Conservation (phyloP, 75 land plant species). For the Isoetes taiwanensis region DNA sequence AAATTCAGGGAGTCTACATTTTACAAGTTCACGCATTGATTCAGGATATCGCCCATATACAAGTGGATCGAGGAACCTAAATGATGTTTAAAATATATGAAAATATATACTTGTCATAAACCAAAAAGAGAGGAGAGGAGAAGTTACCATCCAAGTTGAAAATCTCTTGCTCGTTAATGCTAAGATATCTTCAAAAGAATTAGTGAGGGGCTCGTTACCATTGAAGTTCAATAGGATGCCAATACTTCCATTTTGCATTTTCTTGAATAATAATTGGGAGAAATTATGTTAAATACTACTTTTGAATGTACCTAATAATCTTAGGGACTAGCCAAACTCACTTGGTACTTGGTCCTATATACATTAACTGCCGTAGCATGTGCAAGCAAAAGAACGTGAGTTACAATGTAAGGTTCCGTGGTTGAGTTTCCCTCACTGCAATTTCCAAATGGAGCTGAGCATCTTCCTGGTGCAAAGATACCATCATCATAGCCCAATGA, state of each 20-base stretch:
- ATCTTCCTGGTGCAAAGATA: slow-evolving; percentile 57
- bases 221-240: slow-evolving; percentile 5
- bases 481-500: slow-evolving; percentile 76
- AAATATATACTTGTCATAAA: not conserved
- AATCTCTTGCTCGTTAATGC: slow-evolving; percentile 10
- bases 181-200: not conserved
- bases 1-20: too few species aligned
- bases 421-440: slow-evolving; percentile 60
- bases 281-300: too few species aligned
- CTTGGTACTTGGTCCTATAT: slow-evolving; percentile 42
- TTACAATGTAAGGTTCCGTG: slow-evolving; percentile 64
- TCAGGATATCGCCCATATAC: slow-evolving; percentile 15
- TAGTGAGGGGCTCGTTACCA: slow-evolving; percentile 12
- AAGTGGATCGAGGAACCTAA: slow-evolving; percentile 18
- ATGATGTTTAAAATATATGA: not conserved
- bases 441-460: slow-evolving; percentile 46
- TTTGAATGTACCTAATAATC: not conserved
- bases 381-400: slow-evolving; percentile 49
- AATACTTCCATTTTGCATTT: slow-evolving; percentile 10
- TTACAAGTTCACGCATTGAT: slow-evolving; percentile 10
- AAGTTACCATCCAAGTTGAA: slow-evolving; percentile 11
- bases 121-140: not conserved
- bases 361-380: slow-evolving; percentile 45
- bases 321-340: not conserved
- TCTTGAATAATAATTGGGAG: too few species aligned